Conservation (phyloP, 2,329 filamentous ascomycete genomes). For the Zopfia rhizophila region DNA sequence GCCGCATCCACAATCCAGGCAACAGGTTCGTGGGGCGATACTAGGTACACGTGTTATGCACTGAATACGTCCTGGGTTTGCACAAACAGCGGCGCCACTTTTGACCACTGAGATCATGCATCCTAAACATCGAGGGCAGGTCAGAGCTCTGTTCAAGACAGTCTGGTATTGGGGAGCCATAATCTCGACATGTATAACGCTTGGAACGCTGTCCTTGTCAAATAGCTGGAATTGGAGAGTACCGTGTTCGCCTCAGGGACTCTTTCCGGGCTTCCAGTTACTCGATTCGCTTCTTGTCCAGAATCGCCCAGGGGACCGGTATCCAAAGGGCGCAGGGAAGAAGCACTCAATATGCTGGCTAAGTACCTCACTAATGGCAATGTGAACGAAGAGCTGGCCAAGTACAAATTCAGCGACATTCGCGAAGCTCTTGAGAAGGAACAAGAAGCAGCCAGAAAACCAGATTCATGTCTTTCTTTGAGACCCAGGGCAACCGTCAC, state of each 20-base stretch:
- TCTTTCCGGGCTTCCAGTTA: slow-evolving; percentile 56
- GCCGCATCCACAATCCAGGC: slow-evolving; percentile 10
- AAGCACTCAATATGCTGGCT: slow-evolving; percentile 63
- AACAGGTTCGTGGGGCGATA: slow-evolving; percentile 18
- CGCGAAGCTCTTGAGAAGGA: slow-evolving; percentile 8
- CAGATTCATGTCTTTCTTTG: slow-evolving; percentile 25
- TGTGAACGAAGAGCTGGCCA: slow-evolving; percentile 24
- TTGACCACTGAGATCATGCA: slow-evolving; percentile 55
- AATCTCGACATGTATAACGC: slow-evolving; percentile 29
- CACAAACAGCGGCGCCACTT: slow-evolving; percentile 11
- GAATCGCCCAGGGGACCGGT: slow-evolving; percentile 71
- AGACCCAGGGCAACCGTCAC: slow-evolving; percentile 49
- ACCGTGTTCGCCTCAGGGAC: slow-evolving; percentile 61
- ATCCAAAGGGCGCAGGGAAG: slow-evolving; percentile 61
- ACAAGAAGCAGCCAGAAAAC: not conserved
- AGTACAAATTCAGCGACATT: slow-evolving; percentile 18
- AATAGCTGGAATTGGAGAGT: slow-evolving; percentile 56
- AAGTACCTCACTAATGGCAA: slow-evolving; percentile 63
- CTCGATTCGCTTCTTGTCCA: slow-evolving; percentile 46
- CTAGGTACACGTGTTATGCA: slow-evolving; percentile 1
- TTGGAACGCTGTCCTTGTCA: slow-evolving; percentile 28
- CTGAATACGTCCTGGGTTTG: slow-evolving; percentile 7
- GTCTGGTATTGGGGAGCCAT: slow-evolving; percentile 35
- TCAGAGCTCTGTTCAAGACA: slow-evolving; percentile 25
- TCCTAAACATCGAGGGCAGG: slow-evolving; percentile 11